A percentile compares a stretch with the other conserved stretches of the same genome.
Evolutionary conservation across 768 basidiomycete genomes (phyloP).

Genomic region (Agrocybe praecox): DNA sequence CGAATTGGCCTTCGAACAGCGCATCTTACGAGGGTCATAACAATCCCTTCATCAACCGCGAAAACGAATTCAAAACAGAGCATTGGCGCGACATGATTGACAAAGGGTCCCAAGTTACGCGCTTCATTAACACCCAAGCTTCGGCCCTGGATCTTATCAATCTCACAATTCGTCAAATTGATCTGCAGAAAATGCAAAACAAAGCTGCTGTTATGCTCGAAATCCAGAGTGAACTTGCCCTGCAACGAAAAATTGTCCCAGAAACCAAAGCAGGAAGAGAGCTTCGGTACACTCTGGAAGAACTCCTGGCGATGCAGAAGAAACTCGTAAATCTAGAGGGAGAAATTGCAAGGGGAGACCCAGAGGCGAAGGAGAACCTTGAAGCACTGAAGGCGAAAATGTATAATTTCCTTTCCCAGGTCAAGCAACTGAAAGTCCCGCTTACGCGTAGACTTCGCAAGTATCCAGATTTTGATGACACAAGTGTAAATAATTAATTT

Average conservation of each 20-base stretch:
- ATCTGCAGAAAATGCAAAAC: background rate
- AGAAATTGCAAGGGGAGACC: background rate
- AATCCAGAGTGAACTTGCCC: background rate
- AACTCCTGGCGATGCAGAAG: background rate
- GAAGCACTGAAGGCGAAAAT: background rate
- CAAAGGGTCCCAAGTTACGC: background rate
- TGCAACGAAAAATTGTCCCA: background rate
- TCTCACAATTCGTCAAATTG: background rate
- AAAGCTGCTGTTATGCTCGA: background rate
- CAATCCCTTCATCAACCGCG: too few species aligned
- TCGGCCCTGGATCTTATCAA: background rate
- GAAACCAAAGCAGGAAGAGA: background rate
- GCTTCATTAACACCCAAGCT: background rate
- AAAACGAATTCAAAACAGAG: background rate
- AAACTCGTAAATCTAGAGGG: background rate
- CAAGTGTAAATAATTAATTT: too few species aligned
- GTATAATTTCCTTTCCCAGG: background rate
- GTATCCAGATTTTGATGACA: too few species aligned
- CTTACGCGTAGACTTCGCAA: conserved; percentile 13
- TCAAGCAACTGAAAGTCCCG: conserved; percentile 8
- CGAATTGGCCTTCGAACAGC: background rate
- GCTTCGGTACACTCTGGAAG: background rate
- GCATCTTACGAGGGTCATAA: too few species aligned
- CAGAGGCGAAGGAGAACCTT: background rate
- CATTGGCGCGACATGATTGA: background rate